Evolutionary conservation across 345 rosid species (phyloP), one percentile per base, ranked within the genome.

Genomic region (Sonneratia alba): DNA sequence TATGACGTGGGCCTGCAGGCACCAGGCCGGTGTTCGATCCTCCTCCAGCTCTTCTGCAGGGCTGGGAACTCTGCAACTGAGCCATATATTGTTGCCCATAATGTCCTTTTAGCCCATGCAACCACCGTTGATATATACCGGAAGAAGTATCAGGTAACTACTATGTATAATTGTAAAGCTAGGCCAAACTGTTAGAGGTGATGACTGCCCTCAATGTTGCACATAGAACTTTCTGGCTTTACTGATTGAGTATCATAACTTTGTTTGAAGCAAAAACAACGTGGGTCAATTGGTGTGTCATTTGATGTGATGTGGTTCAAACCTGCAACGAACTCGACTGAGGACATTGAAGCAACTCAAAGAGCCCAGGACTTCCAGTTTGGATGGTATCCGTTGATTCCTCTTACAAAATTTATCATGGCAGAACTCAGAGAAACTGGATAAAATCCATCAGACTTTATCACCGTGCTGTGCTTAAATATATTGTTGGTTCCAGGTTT

Each of bases 281-380:
- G 78, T 19, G 99, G 99, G 62, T 83, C 87, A 27, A 12, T 95
- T 68, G 97, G 99, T 32, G 14, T 90, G 71, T 75, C 97, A 0
- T 83, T 89, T 37, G 89, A 92, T 78, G 96, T 92, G 37, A 87
- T 92, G 36, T 95, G 99, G 99, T 95, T 16, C 62, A 91, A 81
- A 72, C 90, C 99, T 0, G 85, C 74, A 62, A 70, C 82, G 0
- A 87, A 90, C 85, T 77, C 83, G 55, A 85, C 83, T 15, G 79
- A 77, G 63, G 88, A 90, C 73, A 85, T 74, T 43, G 90, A 87
- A 78, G 99, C 99, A 40, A 80, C 97, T 62, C 89, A 95, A 80
- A 85, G 93, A 81, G 97, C 99, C 12, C 97, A 87, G 85, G 99
- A 95, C 75, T 95, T 95, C 83, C 99, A 95, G 83, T 87, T 95